Base-by-base conservation (phyloP, 2,329 filamentous ascomycete species). In the Chalaropsis ovoidea region DNA sequence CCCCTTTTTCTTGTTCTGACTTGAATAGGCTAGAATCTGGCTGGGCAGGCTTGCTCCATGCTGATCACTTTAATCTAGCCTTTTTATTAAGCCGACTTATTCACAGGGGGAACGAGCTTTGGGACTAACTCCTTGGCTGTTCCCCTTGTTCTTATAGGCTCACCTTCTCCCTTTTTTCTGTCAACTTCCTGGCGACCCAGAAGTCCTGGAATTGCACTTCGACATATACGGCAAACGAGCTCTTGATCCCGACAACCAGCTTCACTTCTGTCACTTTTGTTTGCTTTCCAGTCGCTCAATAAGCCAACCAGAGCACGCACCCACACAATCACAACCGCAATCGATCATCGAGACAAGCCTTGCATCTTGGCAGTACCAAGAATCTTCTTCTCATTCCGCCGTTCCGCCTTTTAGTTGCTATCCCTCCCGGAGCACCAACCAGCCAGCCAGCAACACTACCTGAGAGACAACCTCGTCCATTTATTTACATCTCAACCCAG, bases 141-240 rank as follows among this genome's bases (percentile, higher is more conserved):
- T 31, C 54, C 49, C 54, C 54, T 58, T 58, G 54, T 22, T 58
- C 54, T 58, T 58, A 58, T 58, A 58, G 27, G 17, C 54, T 19
- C 54, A 58, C 4, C 10, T 58, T 58, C 54, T 58, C 54, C 54
- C 54, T 58, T 39, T 31, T 39, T 58, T 39, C 24, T 6, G 13
- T 58, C 17, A 39, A n/a, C 7, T n/a, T 35, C 15, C 31, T n/a
- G 17, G 31, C 11, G 54, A 19, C 27, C 54, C 27, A 58, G 27
- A 58, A 6, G 13, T 58, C 31, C 24, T 39, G 27, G 31, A 58
- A 35, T 39, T 39, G 31, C 54, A 58, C 54, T 58, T 58, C 54
- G 54, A 58, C 54, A 35, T 58, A 58, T 58, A 39, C 54, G 54
- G 54, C 54, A 58, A 58, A 58, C 27, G 54, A 58, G 54, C 54